These are phyloP conservation scores for Marchantia polymorpha DNA, from an alignment of 225 moss, liverwort and hornwort genomes.

Conservation along the genomic window DNA sequence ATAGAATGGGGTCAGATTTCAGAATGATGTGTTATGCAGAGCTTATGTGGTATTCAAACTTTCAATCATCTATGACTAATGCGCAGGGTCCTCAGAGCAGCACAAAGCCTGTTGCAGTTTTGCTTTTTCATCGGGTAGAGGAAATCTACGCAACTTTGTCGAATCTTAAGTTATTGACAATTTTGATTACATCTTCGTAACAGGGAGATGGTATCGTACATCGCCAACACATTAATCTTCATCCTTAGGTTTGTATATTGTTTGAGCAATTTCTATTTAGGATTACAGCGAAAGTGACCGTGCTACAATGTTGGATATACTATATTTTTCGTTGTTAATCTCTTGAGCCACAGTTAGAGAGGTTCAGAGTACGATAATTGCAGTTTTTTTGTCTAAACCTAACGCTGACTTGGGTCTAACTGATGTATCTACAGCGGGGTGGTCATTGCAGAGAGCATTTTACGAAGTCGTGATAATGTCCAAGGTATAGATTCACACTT, in stretches of 20 bases:
- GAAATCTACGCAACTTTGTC: too few relatives aligned
- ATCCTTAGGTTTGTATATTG: slow-evolving; percentile 60
- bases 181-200: slow-evolving; percentile 2
- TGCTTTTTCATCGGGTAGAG: too few relatives aligned
- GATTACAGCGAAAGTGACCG: not conserved
- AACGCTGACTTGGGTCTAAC: not conserved
- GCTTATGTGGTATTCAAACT: too few relatives aligned
- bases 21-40: too few relatives aligned
- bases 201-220: slow-evolving; percentile 98
- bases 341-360: not conserved
- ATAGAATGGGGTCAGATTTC: too few relatives aligned
- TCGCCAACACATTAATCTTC: slow-evolving; percentile 94
- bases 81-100: too few relatives aligned
- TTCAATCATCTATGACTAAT: too few relatives aligned
- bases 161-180: not conserved
- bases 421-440: slow-evolving; percentile 55
- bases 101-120: too few relatives aligned
- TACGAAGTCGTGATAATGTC: slow-evolving; percentile 63
- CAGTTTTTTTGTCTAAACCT: not conserved
- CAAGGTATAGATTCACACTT: slow-evolving; percentile 47
- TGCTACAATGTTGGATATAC: not conserved
- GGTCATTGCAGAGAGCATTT: slow-evolving; percentile 78
- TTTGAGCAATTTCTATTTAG: not conserved
- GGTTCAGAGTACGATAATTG: not conserved
- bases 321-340: not conserved